Base-by-base conservation (phyloP, 148 eudicot genomes). In the Amaranthus cruentus region DNA sequence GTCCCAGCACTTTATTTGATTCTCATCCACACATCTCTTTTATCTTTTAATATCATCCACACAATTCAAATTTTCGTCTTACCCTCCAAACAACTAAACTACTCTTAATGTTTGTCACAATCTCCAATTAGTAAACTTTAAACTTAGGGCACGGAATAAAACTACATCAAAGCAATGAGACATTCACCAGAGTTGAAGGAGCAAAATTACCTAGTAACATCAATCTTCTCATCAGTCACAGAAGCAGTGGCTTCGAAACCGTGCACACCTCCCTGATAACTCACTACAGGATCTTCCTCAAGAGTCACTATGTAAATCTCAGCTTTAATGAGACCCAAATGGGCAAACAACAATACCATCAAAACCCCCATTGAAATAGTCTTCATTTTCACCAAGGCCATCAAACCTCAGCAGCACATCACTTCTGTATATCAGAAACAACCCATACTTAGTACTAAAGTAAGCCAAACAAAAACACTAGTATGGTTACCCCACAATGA, bases 221-320 rank as follows among this genome's bases (percentile, higher is more conserved):
- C 98, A 80, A 91, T 81, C 83, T 91, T 88, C 78, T 91, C 96
- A 79, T 94, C 97, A 77, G 96, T 84, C 54, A 91, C 97, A 4
- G 86, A 85, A 62, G 91, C 90, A 73, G 97, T 94, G 77, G 97
- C 91, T 81, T 90, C 93, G 46, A 91, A 90, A 70, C 93, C 96
- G 62, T 81, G 73, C 68, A 90, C 80, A 7, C 93, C 97, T n/a
- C 98, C 98, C 75, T 47, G 85, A 48, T 94, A 94, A 73, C 90
- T 90, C 71, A 94, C 78, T 42, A 90, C 89, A 52, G 98, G 97
- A 78, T 91, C 96, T 50, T 87, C 98, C 77, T 94, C 97, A 74
- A 94, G 76, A 43, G 82, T 85, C 68, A 88, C 97, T 68, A 94
- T 88, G 80, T 88, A 94, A 63, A 94, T 73, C 76, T 94, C 96